phyloP scores from a whole-genome alignment of 768 basidiomycete genomes.

The Calocybe indica region DNA sequence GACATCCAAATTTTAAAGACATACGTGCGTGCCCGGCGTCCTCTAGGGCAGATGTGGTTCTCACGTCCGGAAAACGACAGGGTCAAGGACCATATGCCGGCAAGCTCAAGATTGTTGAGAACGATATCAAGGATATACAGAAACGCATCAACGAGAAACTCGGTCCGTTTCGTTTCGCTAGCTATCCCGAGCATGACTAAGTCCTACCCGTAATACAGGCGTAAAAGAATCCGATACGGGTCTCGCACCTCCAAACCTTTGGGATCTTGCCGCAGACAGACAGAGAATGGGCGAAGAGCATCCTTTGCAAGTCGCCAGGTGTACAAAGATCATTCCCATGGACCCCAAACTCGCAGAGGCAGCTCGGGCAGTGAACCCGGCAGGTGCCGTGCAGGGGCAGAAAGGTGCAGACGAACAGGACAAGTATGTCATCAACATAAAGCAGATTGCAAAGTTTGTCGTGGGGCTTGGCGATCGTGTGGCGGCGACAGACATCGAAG shows the following conservation, averaged over 20 bases:
- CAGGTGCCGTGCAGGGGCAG: conserved; percentile 75
- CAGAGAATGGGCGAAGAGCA: conserved; percentile 90
- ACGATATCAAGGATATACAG: conserved; percentile 93
- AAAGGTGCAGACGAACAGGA: conserved; percentile 99
- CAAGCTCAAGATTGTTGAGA: conserved; percentile 82
- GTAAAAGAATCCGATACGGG: conserved; percentile 99
- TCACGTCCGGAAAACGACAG: conserved; percentile 32
- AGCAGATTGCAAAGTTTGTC: conserved; percentile 99
- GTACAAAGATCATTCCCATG: conserved; percentile 94
- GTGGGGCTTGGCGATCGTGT: conserved; percentile 96
- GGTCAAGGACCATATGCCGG: conserved; percentile 97
- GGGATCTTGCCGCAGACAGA: conserved; percentile 93
- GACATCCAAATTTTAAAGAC: conserved; percentile 99
- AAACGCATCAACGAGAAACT: conserved; percentile 98
- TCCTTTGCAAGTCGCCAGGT: conserved; percentile 93
- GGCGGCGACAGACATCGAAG: conserved; percentile 96
- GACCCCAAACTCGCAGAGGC: conserved; percentile 72
- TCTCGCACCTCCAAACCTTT: conserved; percentile 91
- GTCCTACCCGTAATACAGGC: conserved; percentile 32
- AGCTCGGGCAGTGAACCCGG: conserved; percentile 72
- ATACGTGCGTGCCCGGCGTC: conserved; percentile 53
- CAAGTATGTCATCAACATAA: conserved; percentile 99
- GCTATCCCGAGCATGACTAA: conserved; percentile 3
- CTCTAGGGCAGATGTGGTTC: not conserved
- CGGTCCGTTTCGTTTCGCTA: conserved; percentile 38